Conservation (phyloP, 2,329 filamentous ascomycete species). For the Fusarium compactum region DNA sequence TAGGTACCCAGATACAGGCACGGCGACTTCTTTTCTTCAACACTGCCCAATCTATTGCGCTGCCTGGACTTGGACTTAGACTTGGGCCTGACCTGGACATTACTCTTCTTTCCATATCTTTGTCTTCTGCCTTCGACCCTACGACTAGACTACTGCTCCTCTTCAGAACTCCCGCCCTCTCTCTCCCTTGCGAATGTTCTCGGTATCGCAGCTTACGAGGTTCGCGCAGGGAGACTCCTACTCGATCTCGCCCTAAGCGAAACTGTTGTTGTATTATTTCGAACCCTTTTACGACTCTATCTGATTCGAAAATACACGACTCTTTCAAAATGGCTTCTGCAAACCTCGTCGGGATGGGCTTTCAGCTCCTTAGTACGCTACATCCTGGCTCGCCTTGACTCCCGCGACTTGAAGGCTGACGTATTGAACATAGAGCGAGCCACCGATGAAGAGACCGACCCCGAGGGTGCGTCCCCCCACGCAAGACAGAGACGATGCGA, state of each 20-base stretch:
- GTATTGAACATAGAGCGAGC: conserved; percentile 46
- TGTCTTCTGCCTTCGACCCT: not conserved
- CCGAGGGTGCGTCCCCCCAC: conserved; percentile 49
- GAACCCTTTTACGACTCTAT: conserved; percentile 5
- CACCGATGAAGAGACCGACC: conserved; percentile 49
- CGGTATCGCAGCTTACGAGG: conserved; percentile 42
- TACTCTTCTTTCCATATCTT: not conserved
- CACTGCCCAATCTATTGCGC: conserved; percentile 10
- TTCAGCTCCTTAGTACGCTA: conserved; percentile 50
- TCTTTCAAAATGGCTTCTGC: conserved; percentile 40
- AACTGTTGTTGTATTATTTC: conserved; percentile 19
- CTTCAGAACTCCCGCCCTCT: not conserved
- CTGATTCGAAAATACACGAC: not conserved
- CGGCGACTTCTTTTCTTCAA: conserved; percentile 11
- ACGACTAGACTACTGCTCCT: conserved; percentile 2
- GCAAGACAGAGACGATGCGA: conserved; percentile 4
- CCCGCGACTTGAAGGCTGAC: conserved; percentile 33
- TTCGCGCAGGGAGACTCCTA: conserved; percentile 44
- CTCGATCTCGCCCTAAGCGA: conserved; percentile 26
- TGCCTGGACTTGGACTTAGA: conserved; percentile 10
- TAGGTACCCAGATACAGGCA: not conserved
- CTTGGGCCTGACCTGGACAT: not conserved
- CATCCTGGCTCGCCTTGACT: conserved; percentile 2
- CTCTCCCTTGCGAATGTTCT: conserved; percentile 39
- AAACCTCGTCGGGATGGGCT: conserved; percentile 48